These are phyloP conservation scores for Blastosporella zonata DNA, from an alignment of 1,284 basidiomycete species.

Conservation along the genomic window DNA sequence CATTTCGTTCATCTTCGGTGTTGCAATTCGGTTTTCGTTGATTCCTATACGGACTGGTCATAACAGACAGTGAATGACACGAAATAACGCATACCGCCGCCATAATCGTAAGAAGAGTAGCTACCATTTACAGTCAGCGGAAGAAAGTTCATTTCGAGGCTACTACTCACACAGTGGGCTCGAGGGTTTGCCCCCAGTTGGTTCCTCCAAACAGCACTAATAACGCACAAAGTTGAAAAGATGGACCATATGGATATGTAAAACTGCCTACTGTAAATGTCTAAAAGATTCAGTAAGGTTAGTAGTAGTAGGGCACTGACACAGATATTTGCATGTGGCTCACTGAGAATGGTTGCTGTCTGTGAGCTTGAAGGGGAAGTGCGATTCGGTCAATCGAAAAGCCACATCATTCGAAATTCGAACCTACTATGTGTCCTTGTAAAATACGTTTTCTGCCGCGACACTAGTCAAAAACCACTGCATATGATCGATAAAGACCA, in stretches of 20 bases:
- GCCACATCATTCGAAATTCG: not conserved
- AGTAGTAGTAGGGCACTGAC: not conserved
- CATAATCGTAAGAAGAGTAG: conserved; percentile 48
- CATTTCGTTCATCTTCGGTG: conserved; percentile 54
- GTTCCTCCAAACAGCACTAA: conserved; percentile 50
- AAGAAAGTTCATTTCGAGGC: not conserved
- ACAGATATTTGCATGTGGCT: conserved; percentile 13
- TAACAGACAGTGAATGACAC: not conserved
- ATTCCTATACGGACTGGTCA: conserved; percentile 32
- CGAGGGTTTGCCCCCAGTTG: conserved; percentile 48
- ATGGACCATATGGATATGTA: not conserved
- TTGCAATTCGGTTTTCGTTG: conserved; percentile 48
- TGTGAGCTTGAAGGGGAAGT: conserved; percentile 35
- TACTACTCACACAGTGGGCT: conserved; percentile 39
- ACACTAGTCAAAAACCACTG: not conserved
- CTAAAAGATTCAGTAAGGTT: conserved; percentile 21
- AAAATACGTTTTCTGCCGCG: conserved; percentile 43
- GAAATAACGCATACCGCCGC: conserved; percentile 33
- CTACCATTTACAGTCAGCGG: conserved; percentile 11
- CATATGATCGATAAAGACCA: not conserved
- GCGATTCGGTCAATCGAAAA: not conserved
- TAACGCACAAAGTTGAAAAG: not conserved
- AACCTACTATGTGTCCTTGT: conserved; percentile 48
- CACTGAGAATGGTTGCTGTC: conserved; percentile 47
- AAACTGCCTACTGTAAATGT: conserved; percentile 40